Conservation (phyloP, 2,329 filamentous ascomycete species). For the Trichoderma oligosporum region DNA sequence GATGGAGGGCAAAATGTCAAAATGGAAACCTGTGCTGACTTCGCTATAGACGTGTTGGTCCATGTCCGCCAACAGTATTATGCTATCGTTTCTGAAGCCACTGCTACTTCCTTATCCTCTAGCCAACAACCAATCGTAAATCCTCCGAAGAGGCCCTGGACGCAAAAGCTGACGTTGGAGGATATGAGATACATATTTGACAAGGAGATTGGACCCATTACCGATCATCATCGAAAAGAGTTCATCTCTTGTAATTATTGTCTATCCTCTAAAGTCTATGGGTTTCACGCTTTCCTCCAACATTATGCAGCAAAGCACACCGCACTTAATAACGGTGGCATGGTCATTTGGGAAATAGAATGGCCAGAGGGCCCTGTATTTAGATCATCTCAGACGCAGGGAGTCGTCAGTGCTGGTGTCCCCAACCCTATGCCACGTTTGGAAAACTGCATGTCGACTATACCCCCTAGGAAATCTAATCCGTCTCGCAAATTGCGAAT, state of each 20-base stretch:
- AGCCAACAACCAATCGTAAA: constrained; percentile 45
- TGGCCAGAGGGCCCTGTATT: constrained; percentile 78
- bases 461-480: too few species aligned
- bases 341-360: constrained; percentile 76
- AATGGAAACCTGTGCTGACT: constrained; percentile 60
- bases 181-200: constrained; percentile 88
- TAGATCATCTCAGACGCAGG: constrained; percentile 37
- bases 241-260: constrained; percentile 73
- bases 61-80: constrained; percentile 66
- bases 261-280: constrained; percentile 64
- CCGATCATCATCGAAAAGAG: constrained; percentile 63
- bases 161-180: constrained; percentile 66
- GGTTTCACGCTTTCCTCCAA: constrained; percentile 75
- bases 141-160: constrained; percentile 51
- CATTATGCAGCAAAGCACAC: constrained; percentile 84
- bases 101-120: constrained; percentile 43
- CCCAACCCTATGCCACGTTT: neutral
- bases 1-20: constrained; percentile 58
- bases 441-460: neutral
- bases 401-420: neutral
- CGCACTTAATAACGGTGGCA: constrained; percentile 64
- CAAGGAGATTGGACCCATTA: constrained; percentile 67
- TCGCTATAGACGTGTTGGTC: constrained; percentile 69
- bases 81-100: constrained; percentile 53
- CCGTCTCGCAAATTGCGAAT: constrained; percentile 46